Conservation (phyloP, 2,329 filamentous ascomycete genomes). For the Golovinomyces cichoracearum region DNA sequence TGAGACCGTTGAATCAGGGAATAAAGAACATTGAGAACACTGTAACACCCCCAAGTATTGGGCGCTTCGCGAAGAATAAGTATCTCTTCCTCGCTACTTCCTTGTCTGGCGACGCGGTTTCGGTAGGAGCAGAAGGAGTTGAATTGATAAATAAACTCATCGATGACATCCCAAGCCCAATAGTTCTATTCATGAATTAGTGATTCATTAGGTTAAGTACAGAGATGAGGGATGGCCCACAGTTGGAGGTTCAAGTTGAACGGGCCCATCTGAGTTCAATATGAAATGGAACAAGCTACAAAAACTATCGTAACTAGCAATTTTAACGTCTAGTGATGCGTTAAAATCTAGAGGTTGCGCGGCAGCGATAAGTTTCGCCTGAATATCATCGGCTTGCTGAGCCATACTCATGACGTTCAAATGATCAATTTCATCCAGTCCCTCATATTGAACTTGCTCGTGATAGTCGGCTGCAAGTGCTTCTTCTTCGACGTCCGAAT, state of each 20-base stretch:
- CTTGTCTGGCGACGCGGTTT: slow-evolving; percentile 61
- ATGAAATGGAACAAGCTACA: slow-evolving; percentile 99
- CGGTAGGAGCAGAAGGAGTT: slow-evolving; percentile 98
- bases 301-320: slow-evolving; percentile 97
- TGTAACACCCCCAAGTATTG: slow-evolving; percentile 99
- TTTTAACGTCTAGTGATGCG: slow-evolving; percentile 85
- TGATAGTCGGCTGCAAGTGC: slow-evolving; percentile 84
- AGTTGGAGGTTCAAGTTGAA: slow-evolving; percentile 87
- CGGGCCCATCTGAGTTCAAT: slow-evolving; percentile 94
- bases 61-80: slow-evolving; percentile 82
- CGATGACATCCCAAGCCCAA: slow-evolving; percentile 99
- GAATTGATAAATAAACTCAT: slow-evolving; percentile 99
- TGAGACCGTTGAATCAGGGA: slow-evolving; percentile 95
- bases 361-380: slow-evolving; percentile 70
- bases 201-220: slow-evolving; percentile 2
- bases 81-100: slow-evolving; percentile 75
- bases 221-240: slow-evolving; percentile 23
- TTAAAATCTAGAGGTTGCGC: slow-evolving; percentile 91
- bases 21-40: slow-evolving; percentile 95
- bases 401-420: slow-evolving; percentile 41
- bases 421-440: slow-evolving; percentile 56
- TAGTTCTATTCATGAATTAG: slow-evolving; percentile 41
- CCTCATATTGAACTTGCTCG: slow-evolving; percentile 86
- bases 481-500: slow-evolving; percentile 91
- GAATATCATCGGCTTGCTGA: slow-evolving; percentile 68